phyloP scores from a whole-genome alignment of 106 monocot genomes.

The Dioscorea zingiberensis region DNA sequence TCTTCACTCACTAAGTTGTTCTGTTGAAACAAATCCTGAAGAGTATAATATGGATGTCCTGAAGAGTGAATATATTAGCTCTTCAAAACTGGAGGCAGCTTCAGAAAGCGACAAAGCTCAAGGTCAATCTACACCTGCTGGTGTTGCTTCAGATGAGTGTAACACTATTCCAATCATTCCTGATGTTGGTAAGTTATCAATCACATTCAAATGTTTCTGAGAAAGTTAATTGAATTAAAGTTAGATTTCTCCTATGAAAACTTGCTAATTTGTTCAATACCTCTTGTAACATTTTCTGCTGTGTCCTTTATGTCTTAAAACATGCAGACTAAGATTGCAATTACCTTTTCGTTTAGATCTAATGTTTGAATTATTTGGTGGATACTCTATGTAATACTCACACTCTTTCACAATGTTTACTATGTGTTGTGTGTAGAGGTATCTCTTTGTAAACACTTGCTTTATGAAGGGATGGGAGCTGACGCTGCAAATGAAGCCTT shows the following conservation, averaged over 20 bases:
- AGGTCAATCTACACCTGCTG: conserved; percentile 1
- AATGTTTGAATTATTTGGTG: too few species aligned
- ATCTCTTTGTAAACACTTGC: conserved; percentile 57
- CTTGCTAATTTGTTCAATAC: too few species aligned
- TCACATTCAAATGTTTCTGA: neutral
- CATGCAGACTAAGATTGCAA: too few species aligned
- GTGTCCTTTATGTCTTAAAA: too few species aligned
- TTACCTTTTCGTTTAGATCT: too few species aligned
- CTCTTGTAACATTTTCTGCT: too few species aligned
- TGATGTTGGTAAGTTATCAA: conserved; percentile 35
- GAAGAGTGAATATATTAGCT: conserved; percentile 14
- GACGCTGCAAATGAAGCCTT: conserved; percentile 53
- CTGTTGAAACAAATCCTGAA: conserved; percentile 22
- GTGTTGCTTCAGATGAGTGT: conserved; percentile 11
- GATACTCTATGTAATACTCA: too few species aligned
- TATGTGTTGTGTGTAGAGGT: conserved; percentile 7
- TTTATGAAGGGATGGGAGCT: conserved; percentile 63
- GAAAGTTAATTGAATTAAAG: too few species aligned
- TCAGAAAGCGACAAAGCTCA: conserved; percentile 3
- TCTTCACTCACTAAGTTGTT: conserved; percentile 34
- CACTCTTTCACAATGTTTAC: too few species aligned
- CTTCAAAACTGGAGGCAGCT: conserved; percentile 14
- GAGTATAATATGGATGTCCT: conserved; percentile 8
- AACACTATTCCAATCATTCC: conserved; percentile 10
- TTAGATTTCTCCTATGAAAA: too few species aligned